Evolutionary conservation across 2,329 filamentous ascomycete genomes (phyloP).

Genomic region (Hypoxylon sp.): DNA sequence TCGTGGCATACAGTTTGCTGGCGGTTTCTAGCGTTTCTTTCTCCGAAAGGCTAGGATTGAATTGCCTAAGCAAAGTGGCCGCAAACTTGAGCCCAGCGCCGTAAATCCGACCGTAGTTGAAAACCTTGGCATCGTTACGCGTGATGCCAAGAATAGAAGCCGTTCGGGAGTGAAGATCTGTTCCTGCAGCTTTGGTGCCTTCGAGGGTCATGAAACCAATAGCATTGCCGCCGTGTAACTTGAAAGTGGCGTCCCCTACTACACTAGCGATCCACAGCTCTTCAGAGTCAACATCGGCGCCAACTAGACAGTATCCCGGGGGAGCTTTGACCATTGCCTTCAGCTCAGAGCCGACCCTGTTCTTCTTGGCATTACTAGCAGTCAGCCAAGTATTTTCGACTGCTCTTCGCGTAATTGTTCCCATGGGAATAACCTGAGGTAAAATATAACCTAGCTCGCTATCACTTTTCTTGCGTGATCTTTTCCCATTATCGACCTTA

Average conservation of each 20-base stretch:
- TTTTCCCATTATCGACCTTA: conserved; percentile 45
- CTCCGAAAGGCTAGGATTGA: conserved; percentile 88
- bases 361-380: conserved; percentile 95
- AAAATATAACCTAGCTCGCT: conserved; percentile 80
- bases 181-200: conserved; percentile 92
- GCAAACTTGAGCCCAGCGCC: conserved; percentile 97
- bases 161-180: conserved; percentile 93
- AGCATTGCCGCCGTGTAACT: conserved; percentile 94
- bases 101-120: conserved; percentile 99
- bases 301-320: conserved; percentile 90
- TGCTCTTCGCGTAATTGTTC: conserved; percentile 91
- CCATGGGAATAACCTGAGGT: conserved; percentile 97
- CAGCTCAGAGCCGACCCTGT: conserved; percentile 94
- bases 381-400: conserved; percentile 99
- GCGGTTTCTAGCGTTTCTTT: conserved; percentile 81
- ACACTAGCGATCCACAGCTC: conserved; percentile 98
- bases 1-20: conserved; percentile 83
- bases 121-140: conserved; percentile 94
- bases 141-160: conserved; percentile 93
- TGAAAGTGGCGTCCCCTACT: conserved; percentile 93
- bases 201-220: conserved; percentile 99
- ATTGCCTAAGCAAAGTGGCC: conserved; percentile 87
- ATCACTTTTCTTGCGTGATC: conserved; percentile 39
- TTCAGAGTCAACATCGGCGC: conserved; percentile 96
- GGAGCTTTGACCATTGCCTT: conserved; percentile 97